Evolutionary conservation across 225 moss, liverwort and hornwort genomes (phyloP).

Genomic region (Rhytidiadelphus loreus): DNA sequence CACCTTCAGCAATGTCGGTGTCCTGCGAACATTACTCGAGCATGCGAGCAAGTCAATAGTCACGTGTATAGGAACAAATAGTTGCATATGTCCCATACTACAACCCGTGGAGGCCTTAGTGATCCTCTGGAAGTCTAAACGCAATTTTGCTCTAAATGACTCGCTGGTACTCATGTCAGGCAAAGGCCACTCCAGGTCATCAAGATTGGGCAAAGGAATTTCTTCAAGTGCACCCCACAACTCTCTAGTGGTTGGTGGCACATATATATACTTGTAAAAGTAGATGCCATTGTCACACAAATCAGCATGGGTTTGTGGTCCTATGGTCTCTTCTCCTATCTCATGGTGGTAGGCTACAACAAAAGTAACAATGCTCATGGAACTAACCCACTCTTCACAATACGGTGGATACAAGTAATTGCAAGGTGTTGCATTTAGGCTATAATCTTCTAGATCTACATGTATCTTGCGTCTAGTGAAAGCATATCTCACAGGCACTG

Average conservation of each 20-base stretch:
- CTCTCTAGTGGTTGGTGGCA: background rate
- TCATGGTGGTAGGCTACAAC: background rate
- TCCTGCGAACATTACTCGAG: accelerated
- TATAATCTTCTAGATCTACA: background rate
- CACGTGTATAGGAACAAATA: background rate
- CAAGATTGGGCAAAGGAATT: background rate
- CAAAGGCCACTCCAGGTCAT: too few species aligned
- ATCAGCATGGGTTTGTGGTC: background rate
- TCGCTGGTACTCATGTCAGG: too few species aligned
- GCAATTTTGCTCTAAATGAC: too few species aligned
- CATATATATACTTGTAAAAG: background rate
- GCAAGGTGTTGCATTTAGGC: background rate
- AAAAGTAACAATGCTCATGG: background rate
- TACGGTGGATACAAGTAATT: background rate
- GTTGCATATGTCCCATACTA: background rate
- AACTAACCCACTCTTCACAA: background rate
- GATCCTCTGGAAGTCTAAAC: too few species aligned
- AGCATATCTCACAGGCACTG: background rate
- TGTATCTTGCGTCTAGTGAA: background rate
- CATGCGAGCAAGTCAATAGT: background rate
- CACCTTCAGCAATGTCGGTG: background rate
- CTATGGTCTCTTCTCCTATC: background rate
- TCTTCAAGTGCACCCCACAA: background rate
- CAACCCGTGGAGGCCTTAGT: too few species aligned
- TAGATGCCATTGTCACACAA: background rate